These are phyloP conservation scores for Hydnum rufescens DNA, from an alignment of 768 basidiomycete species.

Conservation along the genomic window DNA sequence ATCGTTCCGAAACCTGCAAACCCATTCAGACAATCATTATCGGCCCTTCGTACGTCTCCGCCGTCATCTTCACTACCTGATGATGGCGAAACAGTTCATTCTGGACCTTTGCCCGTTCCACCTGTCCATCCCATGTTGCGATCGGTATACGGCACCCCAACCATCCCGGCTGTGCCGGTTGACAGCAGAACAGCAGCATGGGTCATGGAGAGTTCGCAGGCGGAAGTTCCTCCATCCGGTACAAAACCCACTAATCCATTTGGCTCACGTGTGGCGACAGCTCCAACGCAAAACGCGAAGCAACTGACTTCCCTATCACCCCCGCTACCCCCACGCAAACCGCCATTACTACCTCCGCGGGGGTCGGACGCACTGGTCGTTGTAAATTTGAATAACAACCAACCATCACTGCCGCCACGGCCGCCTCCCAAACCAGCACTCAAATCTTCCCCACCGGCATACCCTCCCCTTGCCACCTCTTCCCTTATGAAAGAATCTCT, in stretches of 20 bases:
- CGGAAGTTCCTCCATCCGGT: no score
- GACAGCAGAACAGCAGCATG: background rate
- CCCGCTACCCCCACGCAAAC: constrained; percentile 1
- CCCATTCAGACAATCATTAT: no score
- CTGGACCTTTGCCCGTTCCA: no score
- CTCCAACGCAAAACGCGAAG: no score
- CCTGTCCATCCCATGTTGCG: no score
- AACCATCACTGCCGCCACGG: background rate
- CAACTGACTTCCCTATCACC: background rate
- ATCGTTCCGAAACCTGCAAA: no score
- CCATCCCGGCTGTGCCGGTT: background rate
- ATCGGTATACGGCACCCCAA: background rate
- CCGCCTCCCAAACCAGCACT: background rate
- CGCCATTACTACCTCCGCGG: background rate
- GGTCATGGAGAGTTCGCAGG: background rate
- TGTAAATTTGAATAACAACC: no score
- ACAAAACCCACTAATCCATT: no score
- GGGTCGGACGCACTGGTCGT: background rate
- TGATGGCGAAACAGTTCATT: no score
- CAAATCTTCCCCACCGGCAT: background rate
- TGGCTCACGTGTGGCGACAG: no score
- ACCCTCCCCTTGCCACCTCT: constrained; percentile 1
- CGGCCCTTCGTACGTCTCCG: no score
- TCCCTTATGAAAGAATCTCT: constrained; percentile 7
- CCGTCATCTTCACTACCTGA: no score